Conservation (phyloP, 768 basidiomycete species). For the Lactarius indigo region DNA sequence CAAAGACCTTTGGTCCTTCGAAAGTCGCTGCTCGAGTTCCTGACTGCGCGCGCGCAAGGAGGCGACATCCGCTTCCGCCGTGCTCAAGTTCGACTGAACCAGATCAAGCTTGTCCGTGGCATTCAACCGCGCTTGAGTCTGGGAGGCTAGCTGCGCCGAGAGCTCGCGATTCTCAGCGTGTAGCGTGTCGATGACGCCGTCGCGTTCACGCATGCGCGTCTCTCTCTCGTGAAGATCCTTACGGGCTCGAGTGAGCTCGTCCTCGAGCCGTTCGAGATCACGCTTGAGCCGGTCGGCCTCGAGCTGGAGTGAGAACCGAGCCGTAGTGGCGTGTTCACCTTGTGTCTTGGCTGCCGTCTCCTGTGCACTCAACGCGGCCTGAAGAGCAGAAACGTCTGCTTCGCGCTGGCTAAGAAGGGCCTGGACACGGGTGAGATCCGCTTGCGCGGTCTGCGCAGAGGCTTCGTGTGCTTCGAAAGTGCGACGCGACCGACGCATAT, state of each 20-base stretch:
- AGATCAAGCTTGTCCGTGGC: constrained; percentile 86
- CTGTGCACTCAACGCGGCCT: constrained; percentile 62
- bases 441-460: constrained; percentile 58
- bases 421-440: constrained; percentile 60
- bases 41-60: constrained; percentile 56
- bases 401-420: constrained; percentile 69
- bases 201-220: constrained; percentile 60
- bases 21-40: constrained; percentile 76
- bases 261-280: constrained; percentile 77
- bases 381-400: constrained; percentile 67
- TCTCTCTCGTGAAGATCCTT: constrained; percentile 69
- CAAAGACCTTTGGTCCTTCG: constrained; percentile 76
- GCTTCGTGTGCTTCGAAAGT: constrained; percentile 67
- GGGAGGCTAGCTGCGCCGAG: constrained; percentile 70
- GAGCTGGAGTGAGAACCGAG: constrained; percentile 82
- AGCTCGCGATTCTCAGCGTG: constrained; percentile 81
- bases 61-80: constrained; percentile 65
- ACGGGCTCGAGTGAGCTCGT: constrained; percentile 68
- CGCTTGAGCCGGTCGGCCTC: constrained; percentile 84
- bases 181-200: constrained; percentile 68
- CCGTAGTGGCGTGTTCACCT: constrained; percentile 81
- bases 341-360: constrained; percentile 76
- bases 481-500: constrained; percentile 57
- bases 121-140: constrained; percentile 85
- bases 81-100: constrained; percentile 56